Base-by-base conservation (phyloP, 164 flowering plant species). In the Santalum album region DNA sequence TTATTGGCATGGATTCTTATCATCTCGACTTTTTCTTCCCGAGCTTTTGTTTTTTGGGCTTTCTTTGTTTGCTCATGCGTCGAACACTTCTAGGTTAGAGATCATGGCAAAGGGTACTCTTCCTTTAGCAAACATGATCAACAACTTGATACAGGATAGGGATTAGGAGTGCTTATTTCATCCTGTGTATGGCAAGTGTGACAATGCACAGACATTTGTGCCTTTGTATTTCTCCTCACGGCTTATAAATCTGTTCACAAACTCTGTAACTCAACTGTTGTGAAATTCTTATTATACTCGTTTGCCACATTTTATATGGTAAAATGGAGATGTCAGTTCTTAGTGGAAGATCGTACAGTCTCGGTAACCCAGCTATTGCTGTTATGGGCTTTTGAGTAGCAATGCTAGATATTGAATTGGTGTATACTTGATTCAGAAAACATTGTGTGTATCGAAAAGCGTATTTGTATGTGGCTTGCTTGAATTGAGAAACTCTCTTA, bases 1-100 rank as follows among this genome's bases (percentile, higher is more conserved):
- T 51, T 81, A 83, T 55, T 87, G 96, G 97, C 95, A 90, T 64
- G 97, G 97, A 24, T 90, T 90, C 74, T 79, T 90, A 72, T 90
- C 97, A 1, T 87, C 95, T 27, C 60, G 97, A 25, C 67, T 90
- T 67, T 83, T 80, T 70, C 88, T 90, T 53, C 94, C 90, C 0
- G 96, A 90, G 56, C 86, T 90, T n/a, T 0, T 90, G 49, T 25
- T 72, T 56, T 87, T 90, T 47, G 95, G 95, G 49, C 82, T 90
- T 46, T 79, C 97, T n/a, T 71, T 90, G 49, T 90, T 90, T 51
- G 68, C 77, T 19, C 80, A 81, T 60, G 97, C 97, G 51, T 83
- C 94, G 23, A 90, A 78, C 69, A 74, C 76, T 47, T 84, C 83
- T 56, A 82, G 92, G 67, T n/a, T 81, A 49, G 97, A 89, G 78